Evolutionary conservation across 768 basidiomycete genomes (phyloP), one percentile per base, ranked within the genome.

Genomic region (Tulasnella sp.): DNA sequence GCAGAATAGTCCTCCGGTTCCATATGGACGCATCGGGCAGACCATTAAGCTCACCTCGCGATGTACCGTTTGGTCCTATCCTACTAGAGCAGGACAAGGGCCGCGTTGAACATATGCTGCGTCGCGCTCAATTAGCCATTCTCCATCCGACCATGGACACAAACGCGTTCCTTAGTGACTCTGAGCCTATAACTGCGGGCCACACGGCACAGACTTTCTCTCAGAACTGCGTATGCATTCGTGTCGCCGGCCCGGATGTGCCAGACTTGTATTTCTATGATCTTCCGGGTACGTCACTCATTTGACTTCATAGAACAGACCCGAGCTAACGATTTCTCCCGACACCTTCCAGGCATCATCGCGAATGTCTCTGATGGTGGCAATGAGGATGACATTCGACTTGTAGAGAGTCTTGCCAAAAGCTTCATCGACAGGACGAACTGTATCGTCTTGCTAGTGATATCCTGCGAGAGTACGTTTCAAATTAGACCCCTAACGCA

Each of bases 61-160:
- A 65, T 7, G 46, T 63, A 4, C 38, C 60, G 3, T 66, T 66
- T 45, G 62, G 60, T 1, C 24, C 38, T 11, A 34, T 42, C 7
- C 42, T 59, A 4, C 19, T n/a, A 11, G 53, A 55, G 25, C 34
- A 62, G 25, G 55, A 59, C 49, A 77, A 73, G 49, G 59, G 34
- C 15, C 43, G 60, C 1, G 77, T 85, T 3, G 83, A 83, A 59
- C 62, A 75, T 1, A 74, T 73, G 70, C 71, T 84, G 12, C 76
- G 80, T 29, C 73, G 82, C 2, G 82, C 83, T 0, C 83, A 84
- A 64, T 73, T 75, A 0, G 82, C 82, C 0, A 72, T 82, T 22
- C 70, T 84, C n/a, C 64, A 65, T 30, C 65, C 65, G 1, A 44
- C 22, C 3, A 43, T 58, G 9, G 46, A 49, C 24, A 21, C 44